Evolutionary conservation across 768 basidiomycete genomes (phyloP).

Genomic region (Phlegmacium glaucopus): DNA sequence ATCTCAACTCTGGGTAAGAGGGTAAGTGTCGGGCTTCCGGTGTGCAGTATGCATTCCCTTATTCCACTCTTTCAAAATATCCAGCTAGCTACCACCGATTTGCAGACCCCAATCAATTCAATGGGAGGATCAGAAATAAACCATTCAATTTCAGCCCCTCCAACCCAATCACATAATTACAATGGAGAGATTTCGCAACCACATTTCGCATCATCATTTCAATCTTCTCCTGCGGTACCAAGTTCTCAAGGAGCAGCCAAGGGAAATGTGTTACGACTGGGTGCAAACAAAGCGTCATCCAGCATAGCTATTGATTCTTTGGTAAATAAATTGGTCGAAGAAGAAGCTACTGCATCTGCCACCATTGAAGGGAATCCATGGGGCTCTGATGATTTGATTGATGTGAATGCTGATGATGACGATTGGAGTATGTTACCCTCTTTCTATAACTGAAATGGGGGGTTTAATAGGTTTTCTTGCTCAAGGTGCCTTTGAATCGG

Average conservation of each 20-base stretch:
- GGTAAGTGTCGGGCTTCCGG: conserved; percentile 32
- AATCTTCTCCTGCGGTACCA: conserved; percentile 11
- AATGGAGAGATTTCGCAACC: conserved; percentile 23
- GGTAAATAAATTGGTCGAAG: conserved; percentile 57
- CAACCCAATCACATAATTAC: conserved; percentile 15
- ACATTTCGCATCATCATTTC: conserved; percentile 12
- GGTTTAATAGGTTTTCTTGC: conserved; percentile 2
- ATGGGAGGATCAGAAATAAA: conserved; percentile 25
- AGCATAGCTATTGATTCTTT: conserved; percentile 29
- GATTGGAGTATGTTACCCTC: conserved; percentile 78
- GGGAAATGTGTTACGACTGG: conserved; percentile 67
- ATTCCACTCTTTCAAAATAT: conserved; percentile 2
- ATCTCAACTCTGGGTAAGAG: conserved; percentile 87
- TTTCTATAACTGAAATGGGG: background rate
- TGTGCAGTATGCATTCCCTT: background rate
- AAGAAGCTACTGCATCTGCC: conserved; percentile 38
- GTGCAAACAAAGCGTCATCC: conserved; percentile 46
- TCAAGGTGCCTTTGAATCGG: conserved; percentile 75
- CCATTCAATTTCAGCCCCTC: conserved; percentile 42
- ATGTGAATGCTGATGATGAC: conserved; percentile 88
- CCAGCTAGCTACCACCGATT: conserved; percentile 68
- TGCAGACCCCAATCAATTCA: conserved; percentile 63
- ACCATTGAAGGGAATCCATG: conserved; percentile 52
- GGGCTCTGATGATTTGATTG: conserved; percentile 83
- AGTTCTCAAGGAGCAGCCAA: conserved; percentile 25